phyloP scores from a whole-genome alignment of 495 filamentous ascomycete genomes.

The Talaromyces stipitatus region DNA sequence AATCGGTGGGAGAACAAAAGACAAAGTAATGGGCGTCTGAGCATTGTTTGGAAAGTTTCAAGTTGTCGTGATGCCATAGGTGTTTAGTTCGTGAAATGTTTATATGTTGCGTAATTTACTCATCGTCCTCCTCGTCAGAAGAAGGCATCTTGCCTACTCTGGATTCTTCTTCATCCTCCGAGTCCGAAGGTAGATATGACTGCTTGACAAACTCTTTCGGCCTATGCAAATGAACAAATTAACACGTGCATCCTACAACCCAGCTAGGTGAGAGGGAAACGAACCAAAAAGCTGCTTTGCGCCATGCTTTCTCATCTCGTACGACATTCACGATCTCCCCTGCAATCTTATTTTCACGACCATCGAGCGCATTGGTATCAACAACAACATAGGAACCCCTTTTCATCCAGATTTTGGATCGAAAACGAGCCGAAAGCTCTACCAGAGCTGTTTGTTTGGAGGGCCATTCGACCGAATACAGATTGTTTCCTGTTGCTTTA shows the following conservation, averaged over 20 bases:
- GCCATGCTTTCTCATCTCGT: slow-evolving; percentile 83
- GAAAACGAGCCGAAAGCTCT: slow-evolving; percentile 74
- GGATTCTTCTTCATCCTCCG: slow-evolving; percentile 70
- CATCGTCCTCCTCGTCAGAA: slow-evolving; percentile 48
- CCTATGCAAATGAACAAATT: slow-evolving; percentile 36
- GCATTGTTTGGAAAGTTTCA: not conserved
- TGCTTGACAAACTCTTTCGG: slow-evolving; percentile 71
- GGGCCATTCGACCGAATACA: slow-evolving; percentile 66
- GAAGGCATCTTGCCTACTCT: slow-evolving; percentile 77
- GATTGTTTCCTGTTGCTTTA: slow-evolving; percentile 79
- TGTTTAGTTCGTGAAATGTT: not conserved
- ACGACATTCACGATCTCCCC: slow-evolving; percentile 94
- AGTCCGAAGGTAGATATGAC: slow-evolving; percentile 30
- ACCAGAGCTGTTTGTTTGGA: slow-evolving; percentile 53
- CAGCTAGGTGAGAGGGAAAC: slow-evolving; percentile 13
- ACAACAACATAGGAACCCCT: slow-evolving; percentile 81
- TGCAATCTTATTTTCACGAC: slow-evolving; percentile 67
- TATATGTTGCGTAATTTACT: slow-evolving; percentile 1
- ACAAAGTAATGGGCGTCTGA: not conserved
- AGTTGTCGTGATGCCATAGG: not conserved
- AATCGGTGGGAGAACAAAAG: not conserved
- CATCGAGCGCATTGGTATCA: slow-evolving; percentile 58
- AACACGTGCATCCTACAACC: not conserved
- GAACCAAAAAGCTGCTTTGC: slow-evolving; percentile 85
- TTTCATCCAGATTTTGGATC: slow-evolving; percentile 85